These are phyloP conservation scores for Zygotorulaspora chibaensis DNA, from an alignment of 805 yeast species.

Conservation along the genomic window DNA sequence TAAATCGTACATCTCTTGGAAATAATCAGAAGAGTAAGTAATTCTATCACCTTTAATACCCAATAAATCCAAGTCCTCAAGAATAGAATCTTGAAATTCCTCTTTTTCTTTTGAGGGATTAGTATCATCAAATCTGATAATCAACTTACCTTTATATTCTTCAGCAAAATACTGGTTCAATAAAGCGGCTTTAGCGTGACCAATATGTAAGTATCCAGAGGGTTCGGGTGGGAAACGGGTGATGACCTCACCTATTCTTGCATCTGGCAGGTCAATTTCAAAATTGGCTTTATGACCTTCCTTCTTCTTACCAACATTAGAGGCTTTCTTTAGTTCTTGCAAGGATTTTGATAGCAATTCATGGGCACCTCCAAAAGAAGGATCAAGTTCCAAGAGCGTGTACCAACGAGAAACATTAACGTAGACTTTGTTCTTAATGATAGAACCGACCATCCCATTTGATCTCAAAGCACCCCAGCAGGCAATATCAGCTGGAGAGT, in stretches of 20 bases:
- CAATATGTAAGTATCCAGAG: slow-evolving; percentile 94
- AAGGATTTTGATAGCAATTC: slow-evolving; percentile 64
- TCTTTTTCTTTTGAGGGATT: slow-evolving; percentile 95
- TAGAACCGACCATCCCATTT: slow-evolving; percentile 88
- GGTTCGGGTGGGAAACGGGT: slow-evolving; percentile 99
- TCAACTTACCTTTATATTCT: slow-evolving; percentile 91
- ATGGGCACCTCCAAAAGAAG: slow-evolving; percentile 64
- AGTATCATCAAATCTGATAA: slow-evolving; percentile 96
- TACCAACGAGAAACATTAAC: slow-evolving; percentile 93
- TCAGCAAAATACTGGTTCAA: slow-evolving; percentile 95
- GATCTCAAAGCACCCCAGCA: slow-evolving; percentile 93
- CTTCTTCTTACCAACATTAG: slow-evolving; percentile 66
- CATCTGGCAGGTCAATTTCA: slow-evolving; percentile 88
- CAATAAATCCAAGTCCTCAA: slow-evolving; percentile 84
- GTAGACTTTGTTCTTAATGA: slow-evolving; percentile 78
- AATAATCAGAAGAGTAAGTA: slow-evolving; percentile 91
- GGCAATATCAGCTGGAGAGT: slow-evolving; percentile 76
- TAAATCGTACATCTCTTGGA: slow-evolving; percentile 82
- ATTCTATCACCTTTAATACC: slow-evolving; percentile 90
- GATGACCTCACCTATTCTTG: slow-evolving; percentile 90
- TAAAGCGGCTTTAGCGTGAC: slow-evolving; percentile 98
- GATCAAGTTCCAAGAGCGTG: slow-evolving; percentile 63
- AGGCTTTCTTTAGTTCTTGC: slow-evolving; percentile 66
- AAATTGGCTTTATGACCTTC: slow-evolving; percentile 91
- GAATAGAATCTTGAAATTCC: slow-evolving; percentile 90